Conservation (phyloP, 2,329 filamentous ascomycete genomes). For the Hypoxylon sp. region DNA sequence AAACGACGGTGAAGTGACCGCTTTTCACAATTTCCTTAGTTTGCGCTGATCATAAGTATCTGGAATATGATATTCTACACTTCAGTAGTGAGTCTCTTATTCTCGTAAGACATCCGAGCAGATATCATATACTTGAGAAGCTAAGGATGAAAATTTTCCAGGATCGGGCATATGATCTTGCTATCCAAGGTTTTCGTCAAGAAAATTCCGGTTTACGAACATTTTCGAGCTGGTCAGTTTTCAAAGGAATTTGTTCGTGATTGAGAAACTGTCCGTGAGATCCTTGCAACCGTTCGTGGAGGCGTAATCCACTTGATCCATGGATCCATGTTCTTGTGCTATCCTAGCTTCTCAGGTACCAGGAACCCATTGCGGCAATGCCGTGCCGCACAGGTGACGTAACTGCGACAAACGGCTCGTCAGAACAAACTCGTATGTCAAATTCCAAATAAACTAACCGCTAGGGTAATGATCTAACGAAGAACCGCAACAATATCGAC, state of each 20-base stretch:
- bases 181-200: slow-evolving; percentile 18
- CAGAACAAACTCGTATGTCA: slow-evolving; percentile 23
- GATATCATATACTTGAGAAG: slow-evolving; percentile 27
- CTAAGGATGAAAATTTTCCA: not conserved
- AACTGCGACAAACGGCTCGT: slow-evolving; percentile 41
- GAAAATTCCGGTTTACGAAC: slow-evolving; percentile 25
- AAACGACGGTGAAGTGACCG: slow-evolving; percentile 44
- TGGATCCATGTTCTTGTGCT: slow-evolving; percentile 33
- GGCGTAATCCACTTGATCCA: slow-evolving; percentile 36
- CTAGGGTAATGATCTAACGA: slow-evolving; percentile 26
- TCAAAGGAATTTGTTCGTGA: slow-evolving; percentile 33
- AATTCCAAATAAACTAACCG: slow-evolving; percentile 22
- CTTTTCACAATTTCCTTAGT: slow-evolving; percentile 27
- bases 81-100: slow-evolving; percentile 12
- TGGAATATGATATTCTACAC: slow-evolving; percentile 13
- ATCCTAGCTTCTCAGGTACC: slow-evolving; percentile 36
- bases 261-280: slow-evolving; percentile 31
- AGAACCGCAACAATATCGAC: not conserved
- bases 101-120: slow-evolving; percentile 15
- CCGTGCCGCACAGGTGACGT: slow-evolving; percentile 44
- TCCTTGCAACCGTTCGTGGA: slow-evolving; percentile 40
- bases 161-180: slow-evolving; percentile 9
- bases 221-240: slow-evolving; percentile 25
- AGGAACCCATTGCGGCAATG: slow-evolving; percentile 34
- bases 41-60: slow-evolving; percentile 26